Base-by-base conservation (phyloP, 768 basidiomycete genomes). In the Boletellus emodensis region DNA sequence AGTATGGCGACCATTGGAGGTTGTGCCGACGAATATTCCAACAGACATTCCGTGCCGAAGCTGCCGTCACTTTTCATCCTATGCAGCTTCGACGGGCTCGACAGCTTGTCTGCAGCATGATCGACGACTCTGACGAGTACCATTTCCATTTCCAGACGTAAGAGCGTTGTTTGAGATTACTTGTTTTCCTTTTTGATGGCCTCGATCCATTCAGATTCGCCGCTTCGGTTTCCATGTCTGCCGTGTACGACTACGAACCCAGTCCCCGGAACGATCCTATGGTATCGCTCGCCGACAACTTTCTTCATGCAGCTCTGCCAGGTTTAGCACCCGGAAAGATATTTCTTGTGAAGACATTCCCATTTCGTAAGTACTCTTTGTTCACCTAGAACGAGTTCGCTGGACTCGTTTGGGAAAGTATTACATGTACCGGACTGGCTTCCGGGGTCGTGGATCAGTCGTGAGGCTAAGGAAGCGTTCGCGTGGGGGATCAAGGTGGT, bases 381-480 rank as follows among this genome's bases (percentile, higher is more conserved):
- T 32, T 34, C 8, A 10, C 13, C 5, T 6, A 11, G 9, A n/a
- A n/a, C n/a, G 15, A 28, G 28, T 11, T 35, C 24, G 15, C 22
- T 33, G 18, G 18, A 11, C 6, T 47, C 5, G 20, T n/a, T 8
- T 18, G 6, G 14, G 30, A 28, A 40, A 55, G 59, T 60, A 14
- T 36, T 37, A 11, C 14, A 39, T 37, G 8, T 53, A 13, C 53
- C 54, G 57, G 66, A 58, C 15, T 76, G 74, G 73, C 54, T 73
- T 41, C 74, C 75, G 8, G 71, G 72, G 6, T 70, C 71, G 5
- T 51, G 51, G n/a, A 68, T 74, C 54, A 70, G 71, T 56, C 60
- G 61, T 18, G 59, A 64, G 17, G 71, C 72, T 13, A 48, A 7
- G 13, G 35, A 32, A 10, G 56, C 49, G 1, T 12, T 15, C 13